Base-by-base conservation (phyloP, 2,329 filamentous ascomycete species). In the Fusarium sp. region DNA sequence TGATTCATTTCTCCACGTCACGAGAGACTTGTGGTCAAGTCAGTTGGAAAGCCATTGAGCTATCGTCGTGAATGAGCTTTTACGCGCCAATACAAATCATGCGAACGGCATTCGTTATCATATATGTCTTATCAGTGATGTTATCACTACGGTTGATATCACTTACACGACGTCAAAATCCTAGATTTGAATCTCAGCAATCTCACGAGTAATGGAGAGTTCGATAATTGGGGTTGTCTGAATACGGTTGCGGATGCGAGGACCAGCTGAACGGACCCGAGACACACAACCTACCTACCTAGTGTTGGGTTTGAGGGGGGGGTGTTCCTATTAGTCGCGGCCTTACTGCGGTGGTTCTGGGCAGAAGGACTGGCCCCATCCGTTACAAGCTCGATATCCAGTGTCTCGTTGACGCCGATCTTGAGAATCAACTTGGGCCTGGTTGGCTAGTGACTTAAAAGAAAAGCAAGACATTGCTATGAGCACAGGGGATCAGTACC, bases 361-460 rank as follows among this genome's bases (percentile, higher is more conserved):
- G 51, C 54, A 48, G 62, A 55, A 64, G 61, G 62, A 68, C 67
- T 73, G 67, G 72, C 57, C 59, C 65, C 69, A 66, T 75, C 62
- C 68, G 66, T 59, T 64, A 76, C 75, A 76, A 64, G 71, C 62
- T 65, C 68, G 74, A 70, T 69, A 51, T 70, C 66, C 75, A 75
- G 63, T 78, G 77, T 79, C 77, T 81, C 77, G 75, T 75, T 71
- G 70, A 75, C 73, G 78, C 74, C 77, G 79, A 78, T 80, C 79
- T 70, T 54, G 66, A 72, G 66, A 70, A 64, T 66, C 47, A 51
- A 65, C 30, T 50, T 38, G 47, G 20, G 42, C 67, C 60, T 74
- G 72, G 70, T 77, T 78, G 72, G 75, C 50, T 64, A 50, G 52
- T 41, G 62, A 45, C 22, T 62, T 48, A 34, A 54, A 45, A 52